Evolutionary conservation across 116 monocot genomes (phyloP), one percentile per base, ranked within the genome.

Genomic region (Papilionanthe hybrid): DNA sequence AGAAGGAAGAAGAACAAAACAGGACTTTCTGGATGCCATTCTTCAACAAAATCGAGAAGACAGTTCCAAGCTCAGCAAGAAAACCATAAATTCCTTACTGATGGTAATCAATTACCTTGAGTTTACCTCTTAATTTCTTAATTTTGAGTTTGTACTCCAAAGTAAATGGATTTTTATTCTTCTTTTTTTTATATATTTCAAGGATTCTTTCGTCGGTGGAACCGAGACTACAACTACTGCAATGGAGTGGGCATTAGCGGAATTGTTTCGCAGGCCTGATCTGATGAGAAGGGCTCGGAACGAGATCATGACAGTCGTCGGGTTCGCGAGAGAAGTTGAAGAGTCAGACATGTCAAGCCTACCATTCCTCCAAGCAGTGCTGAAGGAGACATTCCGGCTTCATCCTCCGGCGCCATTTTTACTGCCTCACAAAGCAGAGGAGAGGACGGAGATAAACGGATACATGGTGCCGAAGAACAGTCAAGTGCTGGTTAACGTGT

Each of bases 231-330:
- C 55, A 43, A 66, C 87, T 58, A 57, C 7, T 8, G 81, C 87
- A 5, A 72, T 87, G 10, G 87, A 87, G 60, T 87, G 87, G 87
- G 81, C 78, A 37, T 81, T 87, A 83, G 81, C 84, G 8, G 83
- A 87, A 80, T 67, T 87, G 73, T 65, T 87, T 28, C 80, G 60
- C 1, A 72, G 67, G 67, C 87, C 87, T 0, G 1, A 29, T 12
- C 3, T 50, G 4, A 44, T 83, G 87, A 42, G 25, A 10, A 79
- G 68, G 42, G 78, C 69, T 17, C 78, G 78, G 2, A 77, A 72
- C 7, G 87, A 87, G 67, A 72, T 87, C 15, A 9, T 15, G 19
- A 23, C 25, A 9, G 84, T 81, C 12, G 75, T 87, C 1, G 79
- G 87, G 32, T 47, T 44, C 32, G 75, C 30, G 43, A 66, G 48